Conservation (phyloP, 805 yeast genomes). For the Wickerhamomyces bovis region DNA sequence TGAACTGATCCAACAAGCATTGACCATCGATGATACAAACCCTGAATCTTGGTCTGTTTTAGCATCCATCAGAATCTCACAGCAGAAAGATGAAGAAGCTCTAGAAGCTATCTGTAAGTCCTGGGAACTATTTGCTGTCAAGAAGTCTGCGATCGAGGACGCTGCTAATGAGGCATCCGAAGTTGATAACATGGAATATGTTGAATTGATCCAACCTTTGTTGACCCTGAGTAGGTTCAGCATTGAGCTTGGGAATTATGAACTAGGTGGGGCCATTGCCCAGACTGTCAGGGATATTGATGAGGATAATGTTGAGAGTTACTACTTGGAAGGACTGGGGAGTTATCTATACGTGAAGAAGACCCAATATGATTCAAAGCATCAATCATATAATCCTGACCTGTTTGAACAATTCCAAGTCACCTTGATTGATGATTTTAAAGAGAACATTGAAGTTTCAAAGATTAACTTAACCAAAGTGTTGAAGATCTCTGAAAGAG, state of each 20-base stretch:
- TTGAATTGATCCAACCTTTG: slow-evolving; percentile 69
- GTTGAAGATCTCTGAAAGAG: slow-evolving; percentile 15
- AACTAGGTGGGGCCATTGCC: slow-evolving; percentile 60
- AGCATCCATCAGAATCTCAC: slow-evolving; percentile 87
- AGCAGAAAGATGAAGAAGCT: slow-evolving; percentile 72
- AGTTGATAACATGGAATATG: slow-evolving; percentile 34
- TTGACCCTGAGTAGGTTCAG: slow-evolving; percentile 67
- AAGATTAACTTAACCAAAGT: slow-evolving; percentile 11
- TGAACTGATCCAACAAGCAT: slow-evolving; percentile 55
- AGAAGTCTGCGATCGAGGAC: slow-evolving; percentile 43
- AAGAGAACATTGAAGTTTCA: slow-evolving; percentile 14
- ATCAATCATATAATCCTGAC: slow-evolving; percentile 19
- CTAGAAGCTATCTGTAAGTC: slow-evolving; percentile 55
- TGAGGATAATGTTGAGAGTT: slow-evolving; percentile 77
- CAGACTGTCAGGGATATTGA: slow-evolving; percentile 66
- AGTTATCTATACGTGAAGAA: slow-evolving; percentile 44
- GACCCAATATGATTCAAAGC: slow-evolving; percentile 17
- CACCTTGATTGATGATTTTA: slow-evolving; percentile 3
- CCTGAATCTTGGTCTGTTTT: slow-evolving; percentile 80
- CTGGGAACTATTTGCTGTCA: slow-evolving; percentile 61
- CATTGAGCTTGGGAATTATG: slow-evolving; percentile 71
- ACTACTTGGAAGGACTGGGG: slow-evolving; percentile 79
- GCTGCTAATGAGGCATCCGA: slow-evolving; percentile 33
- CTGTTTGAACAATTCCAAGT: slow-evolving; percentile 18
- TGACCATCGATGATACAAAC: slow-evolving; percentile 45